These are phyloP conservation scores for Xylaria sp. DNA, from an alignment of 2,329 filamentous ascomycete genomes.

Conservation along the genomic window DNA sequence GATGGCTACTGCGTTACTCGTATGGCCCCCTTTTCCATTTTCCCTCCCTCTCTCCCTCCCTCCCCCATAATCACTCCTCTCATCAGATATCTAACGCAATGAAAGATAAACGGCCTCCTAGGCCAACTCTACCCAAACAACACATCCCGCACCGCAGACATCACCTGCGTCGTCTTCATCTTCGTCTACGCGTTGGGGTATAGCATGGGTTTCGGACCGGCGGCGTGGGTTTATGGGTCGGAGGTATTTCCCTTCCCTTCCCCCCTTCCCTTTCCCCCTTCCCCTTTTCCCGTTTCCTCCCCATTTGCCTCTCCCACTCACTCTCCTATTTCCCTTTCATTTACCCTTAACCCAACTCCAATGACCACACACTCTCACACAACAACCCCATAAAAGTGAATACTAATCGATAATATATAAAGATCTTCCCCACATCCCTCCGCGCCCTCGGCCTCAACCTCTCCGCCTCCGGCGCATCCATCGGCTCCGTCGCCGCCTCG, in stretches of 20 bases:
- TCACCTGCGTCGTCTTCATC: slow-evolving; percentile 49
- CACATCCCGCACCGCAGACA: slow-evolving; percentile 43
- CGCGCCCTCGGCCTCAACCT: slow-evolving; percentile 53
- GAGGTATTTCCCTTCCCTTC: no score
- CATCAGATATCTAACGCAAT: not conserved
- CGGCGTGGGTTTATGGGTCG: slow-evolving; percentile 55
- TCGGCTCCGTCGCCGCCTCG: slow-evolving; percentile 50
- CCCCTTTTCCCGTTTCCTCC: not conserved
- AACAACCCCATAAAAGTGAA: no score
- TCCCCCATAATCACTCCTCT: not conserved
- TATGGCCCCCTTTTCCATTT: slow-evolving; percentile 28
- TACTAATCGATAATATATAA: no score
- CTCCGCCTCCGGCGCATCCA: slow-evolving; percentile 48
- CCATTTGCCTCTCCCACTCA: no score
- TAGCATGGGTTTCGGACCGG: slow-evolving; percentile 52
- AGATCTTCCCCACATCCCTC: slow-evolving; percentile 53
- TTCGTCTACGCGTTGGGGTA: slow-evolving; percentile 56
- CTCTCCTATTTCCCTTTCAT: not conserved
- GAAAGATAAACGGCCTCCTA: slow-evolving; percentile 47
- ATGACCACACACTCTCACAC: no score
- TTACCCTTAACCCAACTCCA: not conserved
- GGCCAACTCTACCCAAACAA: slow-evolving; percentile 48
- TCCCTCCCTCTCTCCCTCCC: no score
- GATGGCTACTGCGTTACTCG: slow-evolving; percentile 50
- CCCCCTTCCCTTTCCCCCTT: no score